Evolutionary conservation across 2,329 filamentous ascomycete species (phyloP), one percentile per base, ranked within the genome.

Genomic region (Penicillium italicum): DNA sequence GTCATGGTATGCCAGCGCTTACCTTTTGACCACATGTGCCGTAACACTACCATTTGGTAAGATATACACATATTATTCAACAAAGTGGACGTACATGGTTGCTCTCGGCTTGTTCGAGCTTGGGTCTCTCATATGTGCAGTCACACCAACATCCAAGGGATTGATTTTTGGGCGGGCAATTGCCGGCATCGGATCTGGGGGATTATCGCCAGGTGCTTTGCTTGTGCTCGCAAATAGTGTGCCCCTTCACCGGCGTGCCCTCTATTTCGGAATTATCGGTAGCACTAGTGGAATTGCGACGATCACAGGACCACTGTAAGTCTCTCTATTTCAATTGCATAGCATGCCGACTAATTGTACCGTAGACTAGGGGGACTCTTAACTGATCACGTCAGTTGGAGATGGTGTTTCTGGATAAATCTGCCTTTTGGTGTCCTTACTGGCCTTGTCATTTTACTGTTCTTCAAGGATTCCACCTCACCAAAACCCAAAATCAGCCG

Each of bases 1-100:
- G 2, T 76, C 76, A 22, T 80, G 79, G 78, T 80, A 80, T 56
- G 75, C 75, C 24, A 75, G 72, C 20, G 70, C 75, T 5, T 78
- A 78, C 60, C 66, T 78, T 6, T 61, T 80, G 22, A 77, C 76
- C 1, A 72, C 69, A 5, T 75, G 73, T 54, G 71, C 74, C 1
- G 70, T 79, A 36, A 73, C 75, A 14, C 67, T 78, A 2, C 65
- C 72, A 0, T 77, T 76, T 42, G 78, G 77, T 41, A 74, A 74
- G 54, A 53, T 78, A 1, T 78, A 77, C 62, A 74, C 69, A 0
- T 73, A 76, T 62, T 77, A 74, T 59, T 69, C 71, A 6, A 66
- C 73, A 8, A 79, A 80, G 67, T 75, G 71, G 72, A 69, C 72
- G 3, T 77, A 76, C 45, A 60, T 79, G 20, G 62, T 57, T 14